phyloP scores from a whole-genome alignment of 1,284 basidiomycete species.

The Ustilago lituana region DNA sequence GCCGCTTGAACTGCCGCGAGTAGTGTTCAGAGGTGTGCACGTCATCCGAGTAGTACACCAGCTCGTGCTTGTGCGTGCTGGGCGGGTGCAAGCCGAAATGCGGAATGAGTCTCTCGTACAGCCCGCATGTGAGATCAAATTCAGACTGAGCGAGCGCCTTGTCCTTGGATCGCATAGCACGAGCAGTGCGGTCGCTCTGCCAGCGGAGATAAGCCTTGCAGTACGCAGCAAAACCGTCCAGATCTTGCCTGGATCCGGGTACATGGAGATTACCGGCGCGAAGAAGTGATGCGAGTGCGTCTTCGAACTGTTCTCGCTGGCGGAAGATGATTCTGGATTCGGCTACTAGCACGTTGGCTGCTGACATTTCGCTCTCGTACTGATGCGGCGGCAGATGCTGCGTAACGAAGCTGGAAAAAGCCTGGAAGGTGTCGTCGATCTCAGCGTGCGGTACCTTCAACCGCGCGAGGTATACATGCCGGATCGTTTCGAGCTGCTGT shows the following conservation, averaged over 20 bases:
- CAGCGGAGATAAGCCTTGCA: slow-evolving; percentile 46
- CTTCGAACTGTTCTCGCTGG: slow-evolving; percentile 49
- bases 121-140: slow-evolving; percentile 25
- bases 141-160: slow-evolving; percentile 28
- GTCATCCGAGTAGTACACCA: slow-evolving; percentile 28
- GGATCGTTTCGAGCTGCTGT: slow-evolving; percentile 39
- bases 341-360: slow-evolving; percentile 46
- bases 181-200: slow-evolving; percentile 35
- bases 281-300: slow-evolving; percentile 9
- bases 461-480: slow-evolving; percentile 52
- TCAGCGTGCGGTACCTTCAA: slow-evolving; percentile 50
- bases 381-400: slow-evolving; percentile 43
- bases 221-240: slow-evolving; percentile 21
- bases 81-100: slow-evolving; percentile 42
- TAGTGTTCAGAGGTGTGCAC: slow-evolving; percentile 21
- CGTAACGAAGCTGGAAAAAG: slow-evolving; percentile 57
- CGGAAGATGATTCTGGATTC: slow-evolving; percentile 21
- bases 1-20: slow-evolving; percentile 26
- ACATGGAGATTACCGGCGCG: neutral
- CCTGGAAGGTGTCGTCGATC: slow-evolving; percentile 53
- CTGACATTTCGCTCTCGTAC: slow-evolving; percentile 58
- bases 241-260: slow-evolving; percentile 20
- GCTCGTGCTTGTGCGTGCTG: slow-evolving; percentile 21
- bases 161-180: slow-evolving; percentile 38
- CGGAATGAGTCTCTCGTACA: slow-evolving; percentile 38